phyloP scores from a whole-genome alignment of 768 basidiomycete genomes.

The Heimioporus sp. region DNA sequence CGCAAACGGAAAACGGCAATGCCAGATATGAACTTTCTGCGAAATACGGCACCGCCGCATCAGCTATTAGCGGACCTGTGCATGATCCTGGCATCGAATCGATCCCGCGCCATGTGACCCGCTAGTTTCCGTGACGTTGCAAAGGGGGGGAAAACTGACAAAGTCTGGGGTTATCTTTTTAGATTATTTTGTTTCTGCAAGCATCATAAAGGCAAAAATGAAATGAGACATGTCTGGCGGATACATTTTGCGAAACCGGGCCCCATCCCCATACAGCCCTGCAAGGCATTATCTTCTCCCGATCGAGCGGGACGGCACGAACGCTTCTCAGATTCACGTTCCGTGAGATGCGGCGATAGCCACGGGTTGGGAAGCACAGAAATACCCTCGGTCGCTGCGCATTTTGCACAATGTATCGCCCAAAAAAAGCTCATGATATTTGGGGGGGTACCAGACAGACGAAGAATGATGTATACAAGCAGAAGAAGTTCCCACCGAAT shows the following conservation, averaged over 20 bases:
- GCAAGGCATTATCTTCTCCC: background rate
- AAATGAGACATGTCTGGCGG: constrained; percentile 10
- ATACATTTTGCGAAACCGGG: constrained; percentile 14
- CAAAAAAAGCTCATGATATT: constrained; percentile 13
- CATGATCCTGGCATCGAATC: constrained; percentile 7
- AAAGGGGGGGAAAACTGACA: background rate
- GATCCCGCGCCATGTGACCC: constrained; percentile 20
- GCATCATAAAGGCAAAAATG: constrained; percentile 8
- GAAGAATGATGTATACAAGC: constrained; percentile 9
- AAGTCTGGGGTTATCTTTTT: background rate
- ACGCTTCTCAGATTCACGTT: constrained; percentile 17
- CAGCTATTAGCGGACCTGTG: background rate
- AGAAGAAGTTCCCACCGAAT: constrained; percentile 11
- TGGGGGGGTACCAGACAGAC: constrained; percentile 3
- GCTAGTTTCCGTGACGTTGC: constrained; percentile 18
- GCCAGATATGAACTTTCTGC: constrained; percentile 1
- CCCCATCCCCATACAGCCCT: constrained; percentile 8
- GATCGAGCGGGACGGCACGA: constrained; percentile 9
- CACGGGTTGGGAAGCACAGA: constrained; percentile 16
- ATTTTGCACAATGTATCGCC: background rate
- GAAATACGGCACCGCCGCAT: constrained; percentile 20
- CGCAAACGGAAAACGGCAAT: too few species aligned
- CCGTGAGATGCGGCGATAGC: constrained; percentile 23
- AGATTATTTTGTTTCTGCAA: constrained; percentile 1
- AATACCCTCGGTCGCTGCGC: background rate